These are phyloP conservation scores for Aspergillus sp. DNA, from an alignment of 2,329 filamentous ascomycete species.

Conservation along the genomic window DNA sequence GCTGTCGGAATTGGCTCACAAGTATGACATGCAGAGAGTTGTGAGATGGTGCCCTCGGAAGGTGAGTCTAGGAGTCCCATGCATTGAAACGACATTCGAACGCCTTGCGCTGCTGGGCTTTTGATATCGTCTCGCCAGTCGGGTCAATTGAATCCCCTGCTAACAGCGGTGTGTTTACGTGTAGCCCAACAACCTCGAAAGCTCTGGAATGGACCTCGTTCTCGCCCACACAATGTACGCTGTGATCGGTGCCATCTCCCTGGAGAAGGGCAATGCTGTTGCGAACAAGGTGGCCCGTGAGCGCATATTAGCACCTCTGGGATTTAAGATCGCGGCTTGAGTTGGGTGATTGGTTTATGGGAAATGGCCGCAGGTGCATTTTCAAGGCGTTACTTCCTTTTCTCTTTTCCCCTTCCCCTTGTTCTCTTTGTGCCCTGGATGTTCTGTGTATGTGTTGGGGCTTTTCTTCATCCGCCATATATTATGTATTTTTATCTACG, in stretches of 20 bases:
- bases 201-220: conserved; percentile 74
- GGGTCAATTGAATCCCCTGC: not conserved
- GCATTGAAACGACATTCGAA: not conserved
- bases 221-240: conserved; percentile 78
- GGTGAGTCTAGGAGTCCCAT: conserved; percentile 53
- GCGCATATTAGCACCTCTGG: conserved; percentile 64
- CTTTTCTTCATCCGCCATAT: conserved; percentile 26
- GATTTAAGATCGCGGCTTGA: conserved; percentile 36
- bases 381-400: conserved; percentile 37
- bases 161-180: conserved; percentile 1
- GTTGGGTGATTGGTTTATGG: conserved; percentile 19
- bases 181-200: conserved; percentile 65
- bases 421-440: conserved; percentile 21
- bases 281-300: conserved; percentile 75
- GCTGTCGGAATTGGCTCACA: conserved; percentile 66
- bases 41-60: conserved; percentile 85
- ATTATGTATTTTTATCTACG: conserved; percentile 39
- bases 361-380: conserved; percentile 37
- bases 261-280: conserved; percentile 79
- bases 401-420: conserved; percentile 19
- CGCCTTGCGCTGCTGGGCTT: not conserved
- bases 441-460: conserved; percentile 24
- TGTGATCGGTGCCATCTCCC: conserved; percentile 82
- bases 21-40: conserved; percentile 71
- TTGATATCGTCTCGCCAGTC: not conserved